Percentiles rank a stretch among this genome's conserved stretches.
Evolutionary conservation across 116 monocot species (phyloP).

Genomic region (Dioscorea cayenensis): DNA sequence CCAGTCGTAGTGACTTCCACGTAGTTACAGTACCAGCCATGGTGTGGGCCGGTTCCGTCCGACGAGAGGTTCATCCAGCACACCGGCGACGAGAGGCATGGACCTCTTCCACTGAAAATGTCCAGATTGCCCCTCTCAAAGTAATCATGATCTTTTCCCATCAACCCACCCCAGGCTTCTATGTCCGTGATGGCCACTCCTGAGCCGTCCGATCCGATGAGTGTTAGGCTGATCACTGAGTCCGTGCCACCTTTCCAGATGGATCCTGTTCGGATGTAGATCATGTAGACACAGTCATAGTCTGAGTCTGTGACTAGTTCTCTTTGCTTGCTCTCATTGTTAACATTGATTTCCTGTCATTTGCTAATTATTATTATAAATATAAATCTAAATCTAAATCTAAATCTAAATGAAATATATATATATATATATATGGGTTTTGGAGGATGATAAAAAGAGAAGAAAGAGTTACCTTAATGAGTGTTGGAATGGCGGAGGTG

Average conservation of each 20-base stretch:
- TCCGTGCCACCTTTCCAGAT: slow-evolving; percentile 80
- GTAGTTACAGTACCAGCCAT: slow-evolving; percentile 87
- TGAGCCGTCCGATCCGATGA: slow-evolving; percentile 32
- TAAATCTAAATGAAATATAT: too few species aligned
- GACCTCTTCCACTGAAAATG: slow-evolving; percentile 57
- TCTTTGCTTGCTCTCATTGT: too few species aligned
- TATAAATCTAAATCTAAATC: too few species aligned
- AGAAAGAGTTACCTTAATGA: too few species aligned
- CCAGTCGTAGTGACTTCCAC: slow-evolving; percentile 77
- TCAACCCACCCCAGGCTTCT: slow-evolving; percentile 54
- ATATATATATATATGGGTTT: too few species aligned
- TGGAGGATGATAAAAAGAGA: too few species aligned
- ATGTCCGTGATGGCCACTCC: slow-evolving; percentile 45
- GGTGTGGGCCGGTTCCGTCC: slow-evolving; percentile 50
- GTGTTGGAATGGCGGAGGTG: background rate
- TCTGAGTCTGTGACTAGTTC: background rate
- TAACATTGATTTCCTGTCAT: too few species aligned
- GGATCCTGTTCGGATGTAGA: slow-evolving; percentile 60
- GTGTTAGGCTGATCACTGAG: slow-evolving; percentile 42
- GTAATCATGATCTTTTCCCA: slow-evolving; percentile 61
- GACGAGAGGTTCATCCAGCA: slow-evolving; percentile 64
- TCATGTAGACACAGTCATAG: slow-evolving; percentile 57
- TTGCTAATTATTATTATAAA: too few species aligned
- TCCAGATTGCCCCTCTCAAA: slow-evolving; percentile 75
- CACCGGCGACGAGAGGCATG: slow-evolving; percentile 36